Conservation (phyloP, 305 asterid species). For the Petunia hybrid region DNA sequence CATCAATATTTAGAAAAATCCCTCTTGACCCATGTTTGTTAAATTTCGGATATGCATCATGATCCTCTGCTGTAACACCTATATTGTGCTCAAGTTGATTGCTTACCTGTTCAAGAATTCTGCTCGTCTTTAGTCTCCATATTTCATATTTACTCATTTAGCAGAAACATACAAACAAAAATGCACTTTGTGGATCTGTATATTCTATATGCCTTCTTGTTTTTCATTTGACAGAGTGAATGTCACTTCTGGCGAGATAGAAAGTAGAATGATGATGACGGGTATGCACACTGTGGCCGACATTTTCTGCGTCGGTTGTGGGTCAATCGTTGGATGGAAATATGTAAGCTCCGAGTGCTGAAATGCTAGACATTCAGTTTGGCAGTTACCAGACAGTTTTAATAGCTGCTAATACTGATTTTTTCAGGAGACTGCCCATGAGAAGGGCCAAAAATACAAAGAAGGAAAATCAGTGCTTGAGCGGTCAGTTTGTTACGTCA, state of each 20-base stretch:
- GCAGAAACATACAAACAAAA: background rate
- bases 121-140: background rate
- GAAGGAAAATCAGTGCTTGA: constrained; percentile 49
- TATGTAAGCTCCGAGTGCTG: constrained; percentile 56
- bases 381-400: background rate
- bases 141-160: background rate
- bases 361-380: background rate
- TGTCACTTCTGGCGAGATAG: constrained; percentile 71
- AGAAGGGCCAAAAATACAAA: constrained; percentile 43
- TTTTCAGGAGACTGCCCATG: constrained; percentile 42
- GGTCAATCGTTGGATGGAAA: constrained; percentile 90
- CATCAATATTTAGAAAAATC: background rate
- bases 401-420: background rate
- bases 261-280: constrained; percentile 89
- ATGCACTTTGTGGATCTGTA: constrained; percentile 6
- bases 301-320: constrained; percentile 83
- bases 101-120: constrained; percentile 5
- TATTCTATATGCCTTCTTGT: background rate
- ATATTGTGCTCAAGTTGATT: background rate
- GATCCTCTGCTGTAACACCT: background rate
- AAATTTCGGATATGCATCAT: background rate
- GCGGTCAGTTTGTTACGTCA: constrained; percentile 37
- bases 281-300: constrained; percentile 87
- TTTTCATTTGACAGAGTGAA: constrained; percentile 57
- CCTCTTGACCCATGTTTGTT: background rate